Base-by-base conservation (phyloP, 805 yeast genomes). In the Wickerhamomyces chambardii region DNA sequence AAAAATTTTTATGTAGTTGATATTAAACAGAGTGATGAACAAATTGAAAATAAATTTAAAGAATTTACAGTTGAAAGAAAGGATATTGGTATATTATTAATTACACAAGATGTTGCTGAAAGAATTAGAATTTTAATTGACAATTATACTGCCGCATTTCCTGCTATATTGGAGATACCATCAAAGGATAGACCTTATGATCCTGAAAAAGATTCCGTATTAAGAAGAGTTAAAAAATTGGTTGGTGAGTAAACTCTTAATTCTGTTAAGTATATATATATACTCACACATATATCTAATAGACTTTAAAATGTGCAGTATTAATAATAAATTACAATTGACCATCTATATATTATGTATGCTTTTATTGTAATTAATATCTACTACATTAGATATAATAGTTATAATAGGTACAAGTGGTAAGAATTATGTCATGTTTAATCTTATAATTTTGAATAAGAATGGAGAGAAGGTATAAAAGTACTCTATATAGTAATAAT, bases 121-220 rank as follows among this genome's bases (percentile, higher is more conserved):
- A 71, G 76, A 47, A 90, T 92, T 38, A 73, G 98, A 59, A 69
- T 70, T 45, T 70, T 72, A 45, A 86, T 92, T 31, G 98, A 92
- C 51, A 69, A 74, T 32, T 92, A 73, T 62, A 77, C 94, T 15
- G 75, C 78, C 44, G 95, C 98, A 10, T 92, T 92, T 61, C 98
- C 98, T 8, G 97, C 98, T 3, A 76, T 92, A 32, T 68, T 92
- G 53, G 98, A 92, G 63, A 92, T 92, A 42, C 98, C 98, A 19
- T 86, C 97, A 14, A 92, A 92, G 66, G 98, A 92, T 55, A 97
- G 92, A 58, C 97, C 98, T 17, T 92, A 92, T 58, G 70, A 92
- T 58, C 98, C 98, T 16, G 97, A 90, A 58, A 92, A 90, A 75
- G 98, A 92, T 61, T 82, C 95, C 16, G 87, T 92, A 29, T 70